Evolutionary conservation across 345 rosid genomes (phyloP).

Genomic region (Populus euphratica): DNA sequence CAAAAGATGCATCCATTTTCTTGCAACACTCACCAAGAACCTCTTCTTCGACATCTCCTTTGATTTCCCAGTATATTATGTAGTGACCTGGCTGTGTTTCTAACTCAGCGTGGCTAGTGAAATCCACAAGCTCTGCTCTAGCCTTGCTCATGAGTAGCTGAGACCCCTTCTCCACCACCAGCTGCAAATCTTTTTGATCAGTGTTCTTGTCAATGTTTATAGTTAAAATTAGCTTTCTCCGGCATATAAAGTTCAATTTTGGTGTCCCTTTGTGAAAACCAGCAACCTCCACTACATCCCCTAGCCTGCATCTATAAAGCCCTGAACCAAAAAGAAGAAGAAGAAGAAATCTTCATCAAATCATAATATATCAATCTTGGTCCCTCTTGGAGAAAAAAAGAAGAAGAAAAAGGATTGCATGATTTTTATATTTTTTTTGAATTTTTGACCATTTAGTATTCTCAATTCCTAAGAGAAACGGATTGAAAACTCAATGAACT

Average conservation of each 20-base stretch:
- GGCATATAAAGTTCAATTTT: constrained; percentile 77
- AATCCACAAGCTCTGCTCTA: constrained; percentile 71
- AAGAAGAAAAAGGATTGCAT: not conserved
- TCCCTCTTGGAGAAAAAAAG: not conserved
- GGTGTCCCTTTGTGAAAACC: constrained; percentile 78
- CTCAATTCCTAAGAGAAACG: not conserved
- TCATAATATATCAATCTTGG: not conserved
- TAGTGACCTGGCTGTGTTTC: constrained; percentile 69
- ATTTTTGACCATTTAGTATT: not conserved
- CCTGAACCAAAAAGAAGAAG: constrained; percentile 34
- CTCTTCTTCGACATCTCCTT: constrained; percentile 66
- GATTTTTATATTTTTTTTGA: not conserved
- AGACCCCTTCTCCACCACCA: constrained; percentile 66
- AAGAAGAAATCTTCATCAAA: not conserved
- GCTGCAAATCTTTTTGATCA: constrained; percentile 79
- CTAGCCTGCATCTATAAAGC: constrained; percentile 70
- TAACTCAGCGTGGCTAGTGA: constrained; percentile 75
- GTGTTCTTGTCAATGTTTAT: constrained; percentile 96
- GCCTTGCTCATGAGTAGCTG: constrained; percentile 40
- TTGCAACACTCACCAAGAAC: constrained; percentile 64
- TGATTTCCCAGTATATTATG: constrained; percentile 85
- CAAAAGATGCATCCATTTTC: constrained; percentile 73
- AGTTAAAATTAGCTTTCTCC: constrained; percentile 73
- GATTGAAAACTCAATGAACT: not conserved
- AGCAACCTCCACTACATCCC: constrained; percentile 86